Percentiles rank a stretch among this genome's conserved stretches.
Evolutionary conservation across 2,329 filamentous ascomycete genomes (phyloP).

Genomic region (Curvularia sp.): DNA sequence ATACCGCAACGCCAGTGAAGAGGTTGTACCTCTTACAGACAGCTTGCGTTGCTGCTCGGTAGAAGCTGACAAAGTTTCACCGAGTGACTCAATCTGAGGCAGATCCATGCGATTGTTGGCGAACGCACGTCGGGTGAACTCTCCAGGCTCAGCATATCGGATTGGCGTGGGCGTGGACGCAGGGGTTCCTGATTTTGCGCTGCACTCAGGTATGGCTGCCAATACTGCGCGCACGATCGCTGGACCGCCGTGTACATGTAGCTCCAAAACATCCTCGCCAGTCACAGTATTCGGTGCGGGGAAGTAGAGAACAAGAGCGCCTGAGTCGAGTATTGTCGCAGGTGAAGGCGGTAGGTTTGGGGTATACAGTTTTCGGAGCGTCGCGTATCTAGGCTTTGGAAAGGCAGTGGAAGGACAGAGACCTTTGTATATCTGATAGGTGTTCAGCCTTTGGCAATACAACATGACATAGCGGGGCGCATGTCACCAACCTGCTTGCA

Average conservation of each 20-base stretch:
- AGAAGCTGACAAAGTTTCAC: slow-evolving; percentile 67
- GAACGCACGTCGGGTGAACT: slow-evolving; percentile 94
- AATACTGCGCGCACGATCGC: slow-evolving; percentile 90
- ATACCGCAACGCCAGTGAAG: slow-evolving; percentile 74
- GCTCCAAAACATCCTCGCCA: slow-evolving; percentile 88
- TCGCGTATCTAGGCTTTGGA: slow-evolving; percentile 69
- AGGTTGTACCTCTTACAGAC: slow-evolving; percentile 79
- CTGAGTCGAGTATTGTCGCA: slow-evolving; percentile 70
- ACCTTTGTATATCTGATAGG: slow-evolving; percentile 66
- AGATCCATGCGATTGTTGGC: slow-evolving; percentile 84
- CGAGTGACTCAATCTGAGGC: slow-evolving; percentile 75
- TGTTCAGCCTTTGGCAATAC: slow-evolving; percentile 4
- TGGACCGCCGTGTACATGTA: slow-evolving; percentile 92
- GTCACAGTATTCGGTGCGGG: slow-evolving; percentile 82
- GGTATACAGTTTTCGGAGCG: slow-evolving; percentile 76
- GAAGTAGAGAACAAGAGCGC: slow-evolving; percentile 83
- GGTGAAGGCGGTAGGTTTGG: slow-evolving; percentile 53
- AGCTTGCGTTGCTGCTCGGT: slow-evolving; percentile 93
- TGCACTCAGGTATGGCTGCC: slow-evolving; percentile 70
- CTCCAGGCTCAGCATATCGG: slow-evolving; percentile 90
- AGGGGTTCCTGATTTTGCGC: slow-evolving; percentile 8
- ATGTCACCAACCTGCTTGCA: slow-evolving; percentile 65
- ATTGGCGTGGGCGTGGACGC: slow-evolving; percentile 53
- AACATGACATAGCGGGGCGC: neutral
- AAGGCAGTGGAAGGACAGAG: slow-evolving; percentile 64